Evolutionary conservation across 768 basidiomycete species (phyloP).

Genomic region (Imleria badia): DNA sequence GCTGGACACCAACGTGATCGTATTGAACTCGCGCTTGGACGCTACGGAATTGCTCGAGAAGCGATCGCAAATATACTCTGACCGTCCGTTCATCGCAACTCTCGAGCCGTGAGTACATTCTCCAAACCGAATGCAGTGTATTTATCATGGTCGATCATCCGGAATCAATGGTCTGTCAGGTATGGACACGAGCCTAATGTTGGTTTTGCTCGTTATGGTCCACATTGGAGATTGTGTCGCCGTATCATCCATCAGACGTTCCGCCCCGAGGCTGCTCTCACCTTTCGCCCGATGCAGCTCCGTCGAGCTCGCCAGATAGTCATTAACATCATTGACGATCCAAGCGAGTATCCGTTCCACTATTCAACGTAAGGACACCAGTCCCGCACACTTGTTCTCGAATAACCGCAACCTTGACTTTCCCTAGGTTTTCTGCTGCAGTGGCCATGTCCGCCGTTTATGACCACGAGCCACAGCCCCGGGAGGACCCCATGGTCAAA

Average conservation of each 20-base stretch:
- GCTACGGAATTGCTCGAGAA: conserved; percentile 5
- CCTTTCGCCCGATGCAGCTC: conserved; percentile 15
- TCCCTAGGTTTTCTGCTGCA: conserved; percentile 30
- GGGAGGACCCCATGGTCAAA: background rate
- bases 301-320: conserved; percentile 5
- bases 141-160: no score
- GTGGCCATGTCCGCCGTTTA: conserved; percentile 22
- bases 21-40: background rate
- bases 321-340: conserved; percentile 6
- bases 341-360: background rate
- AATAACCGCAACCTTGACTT: background rate
- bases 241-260: conserved; percentile 17
- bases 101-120: background rate
- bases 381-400: background rate
- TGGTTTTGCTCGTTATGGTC: background rate
- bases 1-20: conserved; percentile 1
- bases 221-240: conserved; percentile 11
- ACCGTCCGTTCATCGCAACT: conserved; percentile 5
- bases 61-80: conserved; percentile 12
- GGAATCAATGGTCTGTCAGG: background rate
- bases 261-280: conserved; percentile 1
- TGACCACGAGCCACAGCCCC: conserved; percentile 14
- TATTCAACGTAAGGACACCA: background rate
- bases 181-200: background rate
- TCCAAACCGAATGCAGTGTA: no score